Conservation (phyloP, 805 yeast species). For the Vanderwaltozyma tropicalis region DNA sequence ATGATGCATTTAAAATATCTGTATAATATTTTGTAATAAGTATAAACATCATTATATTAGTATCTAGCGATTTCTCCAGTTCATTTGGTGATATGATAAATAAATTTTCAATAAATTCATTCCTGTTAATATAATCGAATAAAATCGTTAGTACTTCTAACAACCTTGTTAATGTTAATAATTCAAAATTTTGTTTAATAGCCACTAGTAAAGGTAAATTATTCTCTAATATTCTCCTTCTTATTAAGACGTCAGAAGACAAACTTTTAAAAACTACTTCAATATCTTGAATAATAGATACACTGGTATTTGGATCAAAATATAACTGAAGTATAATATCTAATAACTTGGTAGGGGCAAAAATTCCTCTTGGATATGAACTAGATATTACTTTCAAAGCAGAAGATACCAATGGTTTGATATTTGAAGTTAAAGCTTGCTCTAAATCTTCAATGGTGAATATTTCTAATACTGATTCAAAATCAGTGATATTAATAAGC, state of each 20-base stretch:
- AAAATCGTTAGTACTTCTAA: conserved; percentile 13
- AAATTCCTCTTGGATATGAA: conserved; percentile 21
- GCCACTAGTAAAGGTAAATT: conserved; percentile 11
- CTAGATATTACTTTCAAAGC: conserved; percentile 21
- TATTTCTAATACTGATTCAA: conserved; percentile 16
- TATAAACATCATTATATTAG: conserved; percentile 20
- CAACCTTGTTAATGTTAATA: conserved; percentile 15
- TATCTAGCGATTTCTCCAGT: conserved; percentile 6
- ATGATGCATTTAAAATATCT: conserved; percentile 4
- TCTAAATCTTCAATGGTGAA: conserved; percentile 17
- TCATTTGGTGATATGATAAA: conserved; percentile 12
- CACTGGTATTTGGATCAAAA: conserved; percentile 14
- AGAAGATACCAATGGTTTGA: conserved; percentile 11
- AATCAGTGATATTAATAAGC: conserved; percentile 12
- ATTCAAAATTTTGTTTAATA: conserved; percentile 9
- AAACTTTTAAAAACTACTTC: conserved; percentile 14
- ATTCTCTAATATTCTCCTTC: conserved; percentile 15
- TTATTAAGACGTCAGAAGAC: conserved; percentile 14
- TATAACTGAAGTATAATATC: conserved; percentile 15
- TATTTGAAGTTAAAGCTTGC: conserved; percentile 14
- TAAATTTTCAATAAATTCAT: conserved; percentile 13
- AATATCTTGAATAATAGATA: conserved; percentile 16
- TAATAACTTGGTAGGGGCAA: conserved; percentile 13
- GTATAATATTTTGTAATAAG: conserved; percentile 16
- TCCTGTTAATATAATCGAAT: conserved; percentile 5